Percentiles rank a stretch among this genome's conserved stretches.
phyloP scores from a whole-genome alignment of 169 alveolate genomes.

The Cryptosporidium parvum region DNA sequence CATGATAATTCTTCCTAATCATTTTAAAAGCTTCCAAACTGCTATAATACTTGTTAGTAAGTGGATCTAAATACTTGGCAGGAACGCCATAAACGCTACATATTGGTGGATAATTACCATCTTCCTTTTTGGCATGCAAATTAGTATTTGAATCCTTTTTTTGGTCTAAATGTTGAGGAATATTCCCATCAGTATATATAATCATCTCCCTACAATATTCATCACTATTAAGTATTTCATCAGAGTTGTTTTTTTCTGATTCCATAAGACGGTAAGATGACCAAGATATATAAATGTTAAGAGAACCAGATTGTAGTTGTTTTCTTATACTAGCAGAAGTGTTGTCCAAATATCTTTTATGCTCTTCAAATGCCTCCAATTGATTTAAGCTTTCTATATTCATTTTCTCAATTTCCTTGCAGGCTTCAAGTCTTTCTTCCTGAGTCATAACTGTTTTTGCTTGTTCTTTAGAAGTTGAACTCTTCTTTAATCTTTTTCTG shows the following conservation, averaged over 20 bases:
- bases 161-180: constrained; percentile 24
- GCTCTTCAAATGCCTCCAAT: constrained; percentile 66
- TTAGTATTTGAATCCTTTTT: background rate
- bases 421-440: constrained; percentile 51
- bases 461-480: background rate
- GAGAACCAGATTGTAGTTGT: constrained; percentile 58
- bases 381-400: constrained; percentile 45
- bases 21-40: constrained; percentile 48
- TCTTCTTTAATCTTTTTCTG: background rate
- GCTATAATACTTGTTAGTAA: constrained; percentile 53
- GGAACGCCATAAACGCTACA: constrained; percentile 42
- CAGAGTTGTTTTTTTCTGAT: constrained; percentile 59
- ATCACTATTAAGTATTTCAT: constrained; percentile 15
- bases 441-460: constrained; percentile 33
- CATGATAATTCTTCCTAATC: constrained; percentile 55
- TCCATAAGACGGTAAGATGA: constrained; percentile 73
- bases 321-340: constrained; percentile 65
- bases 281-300: constrained; percentile 55
- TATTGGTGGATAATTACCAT: background rate
- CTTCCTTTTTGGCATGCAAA: background rate
- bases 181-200: constrained; percentile 59
- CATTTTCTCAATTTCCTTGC: constrained; percentile 57
- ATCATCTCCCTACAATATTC: constrained; percentile 65
- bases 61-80: constrained; percentile 67
- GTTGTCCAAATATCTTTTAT: constrained; percentile 54